A percentile compares a stretch with the other conserved stretches of the same genome.
These are phyloP conservation scores for Hericium erinaceus DNA, from an alignment of 768 basidiomycete genomes.

Conservation along the genomic window DNA sequence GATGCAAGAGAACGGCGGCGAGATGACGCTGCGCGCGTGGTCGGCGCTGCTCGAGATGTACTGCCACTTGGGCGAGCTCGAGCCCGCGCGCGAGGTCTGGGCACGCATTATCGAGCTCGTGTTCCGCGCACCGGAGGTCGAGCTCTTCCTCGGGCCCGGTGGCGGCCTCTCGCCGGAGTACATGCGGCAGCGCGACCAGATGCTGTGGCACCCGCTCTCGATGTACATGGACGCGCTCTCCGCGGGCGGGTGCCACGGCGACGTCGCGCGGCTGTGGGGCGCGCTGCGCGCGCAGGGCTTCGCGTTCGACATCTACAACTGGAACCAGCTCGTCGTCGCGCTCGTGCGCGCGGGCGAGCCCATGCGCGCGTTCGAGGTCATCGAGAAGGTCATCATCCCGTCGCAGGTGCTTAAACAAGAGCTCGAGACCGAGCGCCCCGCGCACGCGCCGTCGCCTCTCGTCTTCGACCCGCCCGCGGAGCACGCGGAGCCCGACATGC, in stretches of 20 bases:
- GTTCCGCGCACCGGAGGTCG: slow-evolving; percentile 28
- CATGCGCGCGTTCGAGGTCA: slow-evolving; percentile 75
- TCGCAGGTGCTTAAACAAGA: slow-evolving; percentile 28
- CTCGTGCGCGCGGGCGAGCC: slow-evolving; percentile 73
- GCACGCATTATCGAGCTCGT: slow-evolving; percentile 55
- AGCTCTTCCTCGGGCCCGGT: slow-evolving; percentile 22
- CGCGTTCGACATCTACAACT: slow-evolving; percentile 80
- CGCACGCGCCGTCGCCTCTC: slow-evolving; percentile 18
- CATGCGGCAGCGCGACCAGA: slow-evolving; percentile 32
- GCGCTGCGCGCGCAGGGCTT: slow-evolving; percentile 53
- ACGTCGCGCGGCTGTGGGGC: slow-evolving; percentile 63
- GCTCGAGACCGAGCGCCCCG: slow-evolving; percentile 9
- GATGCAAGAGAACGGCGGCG: slow-evolving; percentile 42
- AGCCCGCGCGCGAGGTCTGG: slow-evolving; percentile 58
- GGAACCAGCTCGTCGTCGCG: slow-evolving; percentile 76
- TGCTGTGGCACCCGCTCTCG: slow-evolving; percentile 72
- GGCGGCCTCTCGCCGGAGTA: neutral
- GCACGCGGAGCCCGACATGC: slow-evolving; percentile 2
- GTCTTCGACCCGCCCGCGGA: slow-evolving; percentile 13
- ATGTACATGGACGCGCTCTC: slow-evolving; percentile 75
- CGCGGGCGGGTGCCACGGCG: slow-evolving; percentile 44
- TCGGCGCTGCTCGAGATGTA: slow-evolving; percentile 66
- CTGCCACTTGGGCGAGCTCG: slow-evolving; percentile 45
- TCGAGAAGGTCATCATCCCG: slow-evolving; percentile 69
- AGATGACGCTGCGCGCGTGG: slow-evolving; percentile 50